phyloP scores from a whole-genome alignment of 163 green algal species.

The Chloromonas sp. region DNA sequence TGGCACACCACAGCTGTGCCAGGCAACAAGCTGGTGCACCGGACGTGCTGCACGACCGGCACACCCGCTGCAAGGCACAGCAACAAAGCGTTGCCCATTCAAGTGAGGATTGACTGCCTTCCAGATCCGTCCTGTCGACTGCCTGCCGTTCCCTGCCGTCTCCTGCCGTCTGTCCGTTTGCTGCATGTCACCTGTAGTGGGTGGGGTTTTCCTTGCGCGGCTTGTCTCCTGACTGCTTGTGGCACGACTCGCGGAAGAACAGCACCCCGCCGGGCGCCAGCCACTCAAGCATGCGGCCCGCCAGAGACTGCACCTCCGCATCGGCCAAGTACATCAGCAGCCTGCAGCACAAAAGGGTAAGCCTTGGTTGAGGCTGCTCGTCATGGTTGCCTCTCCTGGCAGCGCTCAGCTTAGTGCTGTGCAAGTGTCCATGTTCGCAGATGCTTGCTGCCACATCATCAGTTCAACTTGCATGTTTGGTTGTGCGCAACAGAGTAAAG shows the following conservation, averaged over 20 bases:
- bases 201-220: constrained; percentile 73
- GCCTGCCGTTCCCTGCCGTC: too few relatives aligned
- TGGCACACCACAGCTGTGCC: neutral
- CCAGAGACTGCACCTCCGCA: constrained; percentile 62
- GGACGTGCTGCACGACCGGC: neutral
- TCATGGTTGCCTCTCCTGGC: constrained; percentile 35
- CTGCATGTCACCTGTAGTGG: constrained; percentile 67
- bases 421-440: too few relatives aligned
- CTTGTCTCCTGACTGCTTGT: constrained; percentile 79
- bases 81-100: neutral
- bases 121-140: too few relatives aligned
- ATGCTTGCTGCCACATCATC: too few relatives aligned
- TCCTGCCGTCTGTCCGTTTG: too few relatives aligned
- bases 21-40: neutral
- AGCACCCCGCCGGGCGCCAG: constrained; percentile 58
- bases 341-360: constrained; percentile 84
- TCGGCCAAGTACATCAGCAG: constrained; percentile 91
- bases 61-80: neutral
- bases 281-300: constrained; percentile 59
- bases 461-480: too few relatives aligned
- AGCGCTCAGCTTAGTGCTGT: too few relatives aligned
- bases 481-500: too few relatives aligned
- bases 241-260: constrained; percentile 90
- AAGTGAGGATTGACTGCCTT: too few relatives aligned
- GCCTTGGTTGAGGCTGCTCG: constrained; percentile 18